Evolutionary conservation across 306 rosid genomes (phyloP), one percentile per base, ranked within the genome.

Genomic region (Lithocarpus polystachyus): DNA sequence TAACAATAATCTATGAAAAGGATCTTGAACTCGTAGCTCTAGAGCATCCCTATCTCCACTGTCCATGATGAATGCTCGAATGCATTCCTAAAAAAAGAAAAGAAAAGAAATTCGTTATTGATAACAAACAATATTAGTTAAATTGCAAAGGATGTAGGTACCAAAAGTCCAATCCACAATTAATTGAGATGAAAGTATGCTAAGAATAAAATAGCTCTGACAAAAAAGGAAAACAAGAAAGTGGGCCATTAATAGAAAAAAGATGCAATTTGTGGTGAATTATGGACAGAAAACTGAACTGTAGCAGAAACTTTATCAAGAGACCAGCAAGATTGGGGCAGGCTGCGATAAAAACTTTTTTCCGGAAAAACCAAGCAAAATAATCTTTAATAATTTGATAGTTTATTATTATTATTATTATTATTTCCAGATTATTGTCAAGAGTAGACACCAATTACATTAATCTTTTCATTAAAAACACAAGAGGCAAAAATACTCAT

Each of bases 1-100:
- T 68, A 95, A 87, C 82, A 93, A 82, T 80, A 95, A 76, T 79
- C 99, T 77, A 75, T 89, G 97, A 56, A 93, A 91, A 68, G 99
- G 99, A 68, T 93, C 97, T 79, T 86, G 90, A 73, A 92, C 81
- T 54, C 57, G 91, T 5, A 95, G 87, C 67, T 77, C 79, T 19
- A 95, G 92, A 77, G 71, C 80, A 64, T 86, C 89, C 67, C 78
- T 86, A 6, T 83, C 92, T n/a, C 79, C 35, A 77, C 84, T 29
- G 20, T 84, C 89, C 2, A 82, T 75, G 33, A 91, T 79, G 88
- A 86, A 95, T 56, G 79, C 72, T 37, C 94, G 84, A 69, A 93
- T 73, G 69, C 93, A 84, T 59, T 84, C 96, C 99, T 91, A 79
- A 56, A 55, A 59, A 73, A 48, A 60, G 11, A n/a, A 75, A 61